These are phyloP conservation scores for Kodamaea kakaduensis DNA, from an alignment of 805 yeast species.

Conservation along the genomic window DNA sequence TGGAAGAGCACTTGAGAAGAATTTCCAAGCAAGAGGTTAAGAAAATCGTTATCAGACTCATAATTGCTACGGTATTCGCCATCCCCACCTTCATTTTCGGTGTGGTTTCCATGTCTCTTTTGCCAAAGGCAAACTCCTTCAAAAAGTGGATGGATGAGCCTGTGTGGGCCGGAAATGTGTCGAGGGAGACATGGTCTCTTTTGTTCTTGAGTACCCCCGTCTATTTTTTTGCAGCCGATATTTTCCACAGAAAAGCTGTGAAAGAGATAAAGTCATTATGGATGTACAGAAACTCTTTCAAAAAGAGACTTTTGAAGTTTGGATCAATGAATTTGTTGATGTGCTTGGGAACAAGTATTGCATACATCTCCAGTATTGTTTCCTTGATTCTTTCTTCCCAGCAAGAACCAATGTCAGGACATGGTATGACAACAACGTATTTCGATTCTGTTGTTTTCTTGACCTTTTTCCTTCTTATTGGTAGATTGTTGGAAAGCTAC, in stretches of 20 bases:
- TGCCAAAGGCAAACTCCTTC: slow-evolving; percentile 39
- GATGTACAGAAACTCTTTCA: slow-evolving; percentile 52
- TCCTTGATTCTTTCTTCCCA: slow-evolving; percentile 46
- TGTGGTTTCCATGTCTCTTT: slow-evolving; percentile 62
- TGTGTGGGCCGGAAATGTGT: slow-evolving; percentile 57
- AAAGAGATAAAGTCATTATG: slow-evolving; percentile 57
- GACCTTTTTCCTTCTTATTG: slow-evolving; percentile 66
- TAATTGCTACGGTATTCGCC: slow-evolving; percentile 50
- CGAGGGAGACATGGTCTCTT: slow-evolving; percentile 62
- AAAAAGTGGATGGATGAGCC: slow-evolving; percentile 58
- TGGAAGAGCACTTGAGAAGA: slow-evolving; percentile 59
- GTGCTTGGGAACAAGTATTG: slow-evolving; percentile 68
- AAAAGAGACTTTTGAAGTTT: slow-evolving; percentile 55
- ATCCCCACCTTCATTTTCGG: slow-evolving; percentile 69
- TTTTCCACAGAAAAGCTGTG: slow-evolving; percentile 65
- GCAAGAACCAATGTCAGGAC: slow-evolving; percentile 16
- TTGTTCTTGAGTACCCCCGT: slow-evolving; percentile 67
- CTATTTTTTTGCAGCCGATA: slow-evolving; percentile 69
- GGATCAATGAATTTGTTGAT: slow-evolving; percentile 77
- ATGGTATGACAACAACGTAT: slow-evolving; percentile 58
- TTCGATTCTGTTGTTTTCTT: slow-evolving; percentile 78
- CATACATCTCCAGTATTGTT: slow-evolving; percentile 65
- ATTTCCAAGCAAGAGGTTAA: slow-evolving; percentile 48
- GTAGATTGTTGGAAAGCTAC: slow-evolving; percentile 62
- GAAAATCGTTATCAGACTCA: slow-evolving; percentile 43